These are phyloP conservation scores for Venturia aucupariae DNA, from an alignment of 2,329 filamentous ascomycete species.

Conservation along the genomic window DNA sequence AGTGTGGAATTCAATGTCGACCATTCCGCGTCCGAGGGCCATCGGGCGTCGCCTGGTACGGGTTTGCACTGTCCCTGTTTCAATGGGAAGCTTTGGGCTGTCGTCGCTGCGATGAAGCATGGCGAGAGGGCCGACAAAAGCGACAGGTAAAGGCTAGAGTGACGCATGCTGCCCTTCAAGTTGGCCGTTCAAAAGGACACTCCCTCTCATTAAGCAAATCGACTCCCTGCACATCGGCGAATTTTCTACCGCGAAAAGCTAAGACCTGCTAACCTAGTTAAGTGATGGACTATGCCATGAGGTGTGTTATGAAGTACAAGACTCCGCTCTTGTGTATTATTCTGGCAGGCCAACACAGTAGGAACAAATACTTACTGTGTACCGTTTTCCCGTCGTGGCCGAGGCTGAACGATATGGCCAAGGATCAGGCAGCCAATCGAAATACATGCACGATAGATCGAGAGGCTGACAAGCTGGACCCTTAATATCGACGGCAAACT, in stretches of 20 bases:
- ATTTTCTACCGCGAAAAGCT: neutral
- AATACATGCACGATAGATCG: too few species aligned
- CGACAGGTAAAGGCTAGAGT: neutral
- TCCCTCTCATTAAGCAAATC: neutral
- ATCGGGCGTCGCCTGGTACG: neutral
- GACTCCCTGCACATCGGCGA: neutral
- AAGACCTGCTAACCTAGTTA: neutral
- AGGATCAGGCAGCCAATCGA: neutral
- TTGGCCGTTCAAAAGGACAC: too few species aligned
- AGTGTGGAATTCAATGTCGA: neutral
- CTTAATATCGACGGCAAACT: neutral
- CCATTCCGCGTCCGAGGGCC: conserved; percentile 12
- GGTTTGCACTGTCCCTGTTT: conserved; percentile 1
- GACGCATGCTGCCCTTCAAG: too few species aligned
- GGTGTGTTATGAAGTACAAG: too few species aligned
- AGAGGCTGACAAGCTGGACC: neutral
- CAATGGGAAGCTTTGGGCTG: neutral
- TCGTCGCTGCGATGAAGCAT: neutral
- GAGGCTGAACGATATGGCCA: neutral
- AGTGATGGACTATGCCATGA: neutral
- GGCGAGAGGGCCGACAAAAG: neutral
- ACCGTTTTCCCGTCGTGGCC: neutral
- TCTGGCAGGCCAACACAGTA: too few species aligned
- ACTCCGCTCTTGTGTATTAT: too few species aligned
- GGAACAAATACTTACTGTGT: neutral